Percentiles rank a stretch among this genome's conserved stretches.
These are phyloP conservation scores for Lolium rigidum DNA, from an alignment of 176 grass and related monocot species.

Conservation along the genomic window DNA sequence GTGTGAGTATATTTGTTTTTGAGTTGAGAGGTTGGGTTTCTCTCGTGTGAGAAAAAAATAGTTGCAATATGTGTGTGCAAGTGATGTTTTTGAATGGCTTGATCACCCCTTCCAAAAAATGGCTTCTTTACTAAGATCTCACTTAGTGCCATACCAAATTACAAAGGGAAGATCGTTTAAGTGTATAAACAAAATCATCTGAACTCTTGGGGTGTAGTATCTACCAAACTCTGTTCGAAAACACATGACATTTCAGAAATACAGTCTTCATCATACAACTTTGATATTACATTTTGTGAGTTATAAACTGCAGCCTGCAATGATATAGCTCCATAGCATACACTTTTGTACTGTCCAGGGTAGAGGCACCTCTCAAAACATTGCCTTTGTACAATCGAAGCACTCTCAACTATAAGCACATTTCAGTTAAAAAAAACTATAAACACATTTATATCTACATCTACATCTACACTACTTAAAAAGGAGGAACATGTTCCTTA, in stretches of 20 bases:
- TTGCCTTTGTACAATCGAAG: no score
- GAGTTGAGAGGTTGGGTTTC: not conserved
- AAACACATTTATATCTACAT: no score
- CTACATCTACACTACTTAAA: no score
- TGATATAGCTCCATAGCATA: no score
- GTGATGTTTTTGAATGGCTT: not conserved
- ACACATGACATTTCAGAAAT: not conserved
- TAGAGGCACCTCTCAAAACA: no score
- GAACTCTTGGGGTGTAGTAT: not conserved
- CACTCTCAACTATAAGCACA: no score
- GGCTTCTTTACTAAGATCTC: not conserved
- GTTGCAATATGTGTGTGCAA: not conserved
- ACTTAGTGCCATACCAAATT: not conserved
- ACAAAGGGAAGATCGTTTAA: not conserved
- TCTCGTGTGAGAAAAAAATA: no score
- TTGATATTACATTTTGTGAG: no score
- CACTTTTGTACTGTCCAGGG: no score
- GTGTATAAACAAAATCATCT: not conserved
- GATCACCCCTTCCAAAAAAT: not conserved
- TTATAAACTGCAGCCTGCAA: no score
- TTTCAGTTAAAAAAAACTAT: no score
- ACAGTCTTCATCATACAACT: not conserved
- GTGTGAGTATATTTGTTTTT: not conserved
- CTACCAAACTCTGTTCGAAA: not conserved
- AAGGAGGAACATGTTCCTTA: no score